phyloP scores from a whole-genome alignment of 2,329 filamentous ascomycete species.

The Chlorencoelia australis region DNA sequence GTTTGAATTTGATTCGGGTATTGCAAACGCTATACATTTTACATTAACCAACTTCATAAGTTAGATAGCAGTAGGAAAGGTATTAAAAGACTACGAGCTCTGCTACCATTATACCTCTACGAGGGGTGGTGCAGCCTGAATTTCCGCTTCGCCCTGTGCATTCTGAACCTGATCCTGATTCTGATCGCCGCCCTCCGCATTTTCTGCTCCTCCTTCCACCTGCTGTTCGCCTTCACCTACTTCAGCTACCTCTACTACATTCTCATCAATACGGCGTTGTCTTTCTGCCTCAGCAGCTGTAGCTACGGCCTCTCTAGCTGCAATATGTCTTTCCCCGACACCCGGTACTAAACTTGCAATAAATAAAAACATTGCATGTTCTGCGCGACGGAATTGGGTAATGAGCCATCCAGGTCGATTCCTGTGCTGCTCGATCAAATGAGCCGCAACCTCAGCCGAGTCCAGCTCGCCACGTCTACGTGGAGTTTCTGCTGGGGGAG shows the following conservation, averaged over 20 bases:
- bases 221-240: conserved; percentile 1
- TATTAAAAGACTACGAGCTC: too few relatives aligned
- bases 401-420: conserved; percentile 36
- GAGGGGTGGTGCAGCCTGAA: too few relatives aligned
- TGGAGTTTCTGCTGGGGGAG: conserved; percentile 10
- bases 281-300: conserved; percentile 18
- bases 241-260: neutral
- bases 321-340: conserved; percentile 54
- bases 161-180: conserved; percentile 3
- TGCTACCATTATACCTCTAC: too few relatives aligned
- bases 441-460: conserved; percentile 42
- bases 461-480: conserved; percentile 28
- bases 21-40: too few relatives aligned
- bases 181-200: conserved; percentile 2
- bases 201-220: neutral
- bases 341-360: conserved; percentile 57
- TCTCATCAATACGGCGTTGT: conserved; percentile 6
- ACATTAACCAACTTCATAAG: too few relatives aligned
- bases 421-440: conserved; percentile 39
- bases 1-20: too few relatives aligned
- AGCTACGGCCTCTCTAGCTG: conserved; percentile 25
- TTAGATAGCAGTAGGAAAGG: too few relatives aligned
- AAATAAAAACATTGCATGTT: conserved; percentile 52
- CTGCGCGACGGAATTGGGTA: conserved; percentile 41
- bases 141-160: conserved; percentile 1